Evolutionary conservation across 176 grass and related monocot genomes (phyloP), one percentile per base, ranked within the genome.

Genomic region (Carex kokanica): DNA sequence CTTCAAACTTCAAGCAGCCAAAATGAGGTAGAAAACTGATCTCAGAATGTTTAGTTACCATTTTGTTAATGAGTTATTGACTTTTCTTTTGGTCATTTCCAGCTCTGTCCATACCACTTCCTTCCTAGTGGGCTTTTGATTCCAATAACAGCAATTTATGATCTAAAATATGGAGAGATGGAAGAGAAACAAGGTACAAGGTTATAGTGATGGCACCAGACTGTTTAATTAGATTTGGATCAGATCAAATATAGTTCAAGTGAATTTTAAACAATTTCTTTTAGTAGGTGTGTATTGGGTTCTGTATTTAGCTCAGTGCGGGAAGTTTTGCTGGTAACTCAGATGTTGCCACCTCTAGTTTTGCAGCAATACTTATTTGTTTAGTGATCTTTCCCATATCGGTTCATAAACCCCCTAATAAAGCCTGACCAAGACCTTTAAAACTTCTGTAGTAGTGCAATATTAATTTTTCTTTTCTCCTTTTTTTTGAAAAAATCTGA

Each of bases 111-210:
- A 1, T 94, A 90, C 79, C 95, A 98, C 90, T 95, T 98, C 78
- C 77, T 88, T 84, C 95, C 91, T 77, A 83, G 87, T 55, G 90
- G 89, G 49, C 69, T 94, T 82, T 71, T 90, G 67, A 85, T 95
- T 91, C 95, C 92, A 60, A 14, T 98, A 78, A 98, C 92, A 65
- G 71, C 91, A 82, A 87, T 95, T 81, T 98, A 98, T 21, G 92
- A 98, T 86, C 85, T 91, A 69, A 91, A 90, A 87, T 98, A 98
- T 36, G 95, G 92, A 52, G 95, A 98, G 84, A 91, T 88, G 18
- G 95, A 98, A 86, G 89, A 95, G 86, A 98, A 93, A 66, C 95
- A 94, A 94, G 88, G 95, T 98, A 91, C 83, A 79, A 17, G 23
- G 59, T 17, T 60, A 64, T 81, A 63, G 49, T 6, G 13, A 73